These are phyloP conservation scores for Calophaca sinica DNA, from an alignment of 306 rosid genomes.

Conservation along the genomic window DNA sequence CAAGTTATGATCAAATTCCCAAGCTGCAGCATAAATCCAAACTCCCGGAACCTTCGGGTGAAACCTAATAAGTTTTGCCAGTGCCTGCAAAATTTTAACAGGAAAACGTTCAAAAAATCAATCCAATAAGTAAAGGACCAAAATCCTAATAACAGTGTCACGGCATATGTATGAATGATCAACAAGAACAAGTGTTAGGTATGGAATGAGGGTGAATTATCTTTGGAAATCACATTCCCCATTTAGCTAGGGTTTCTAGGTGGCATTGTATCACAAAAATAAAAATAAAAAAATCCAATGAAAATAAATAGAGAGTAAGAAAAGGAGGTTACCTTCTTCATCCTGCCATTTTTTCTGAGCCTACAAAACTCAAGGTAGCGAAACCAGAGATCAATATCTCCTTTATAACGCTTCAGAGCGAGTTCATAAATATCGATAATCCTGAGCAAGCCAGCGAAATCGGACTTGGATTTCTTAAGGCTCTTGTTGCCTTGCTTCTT, in stretches of 20 bases:
- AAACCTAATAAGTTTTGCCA: conserved; percentile 78
- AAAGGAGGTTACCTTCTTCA: conserved; percentile 68
- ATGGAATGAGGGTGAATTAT: background rate
- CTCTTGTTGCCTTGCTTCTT: conserved; percentile 50
- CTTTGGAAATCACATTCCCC: background rate
- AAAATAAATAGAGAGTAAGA: background rate
- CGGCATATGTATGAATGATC: background rate
- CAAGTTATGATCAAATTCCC: conserved; percentile 91
- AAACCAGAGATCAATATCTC: conserved; percentile 57
- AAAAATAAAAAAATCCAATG: background rate
- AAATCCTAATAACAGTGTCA: background rate
- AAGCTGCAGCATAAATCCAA: conserved; percentile 98
- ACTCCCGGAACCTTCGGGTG: conserved; percentile 89
- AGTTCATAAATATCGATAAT: conserved; percentile 51
- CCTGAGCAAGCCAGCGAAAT: conserved; percentile 44
- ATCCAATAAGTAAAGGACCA: background rate
- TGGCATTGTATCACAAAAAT: background rate
- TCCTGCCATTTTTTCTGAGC: conserved; percentile 67
- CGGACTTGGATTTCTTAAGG: conserved; percentile 50
- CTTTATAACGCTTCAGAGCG: conserved; percentile 56
- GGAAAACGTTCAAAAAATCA: background rate
- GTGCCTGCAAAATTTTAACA: conserved; percentile 57
- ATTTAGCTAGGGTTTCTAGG: background rate
- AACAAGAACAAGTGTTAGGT: background rate
- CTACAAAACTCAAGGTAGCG: conserved; percentile 74